Percentiles rank a stretch among this genome's conserved stretches.
These are phyloP conservation scores for Barnettozyma salicaria DNA, from an alignment of 805 yeast species.

Conservation along the genomic window DNA sequence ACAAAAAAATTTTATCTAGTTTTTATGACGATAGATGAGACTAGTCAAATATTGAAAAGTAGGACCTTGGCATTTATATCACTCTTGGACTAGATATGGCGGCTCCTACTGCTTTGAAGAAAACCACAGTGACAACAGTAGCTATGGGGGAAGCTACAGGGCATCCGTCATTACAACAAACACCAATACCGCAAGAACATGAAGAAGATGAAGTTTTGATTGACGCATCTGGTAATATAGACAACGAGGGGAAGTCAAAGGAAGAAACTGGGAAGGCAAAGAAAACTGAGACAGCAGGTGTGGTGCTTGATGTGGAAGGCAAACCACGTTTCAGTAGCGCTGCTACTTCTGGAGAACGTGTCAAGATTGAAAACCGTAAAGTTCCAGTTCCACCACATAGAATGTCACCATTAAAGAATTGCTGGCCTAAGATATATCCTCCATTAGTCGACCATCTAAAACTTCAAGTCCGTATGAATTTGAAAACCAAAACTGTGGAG, in stretches of 20 bases:
- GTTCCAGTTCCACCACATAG: constrained; percentile 96
- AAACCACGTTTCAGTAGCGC: constrained; percentile 81
- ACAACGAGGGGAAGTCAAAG: constrained; percentile 12
- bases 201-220: constrained; percentile 34
- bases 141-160: too few relatives aligned
- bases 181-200: constrained; percentile 19
- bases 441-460: constrained; percentile 94
- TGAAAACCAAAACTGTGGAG: constrained; percentile 82
- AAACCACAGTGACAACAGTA: constrained; percentile 3
- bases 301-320: constrained; percentile 67
- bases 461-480: constrained; percentile 93
- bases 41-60: too few relatives aligned
- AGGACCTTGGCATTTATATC: too few relatives aligned
- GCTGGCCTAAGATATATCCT: constrained; percentile 93
- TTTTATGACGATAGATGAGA: neutral
- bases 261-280: constrained; percentile 17
- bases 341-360: constrained; percentile 49
- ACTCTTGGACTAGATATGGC: constrained; percentile 35
- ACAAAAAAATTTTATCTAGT: constrained; percentile 3
- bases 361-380: constrained; percentile 80
- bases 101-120: constrained; percentile 39
- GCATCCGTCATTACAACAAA: constrained; percentile 1
- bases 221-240: constrained; percentile 31
- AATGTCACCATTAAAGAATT: constrained; percentile 84
- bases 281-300: constrained; percentile 26